Evolutionary conservation across 225 moss, liverwort and hornwort genomes (phyloP), one percentile per base, ranked within the genome.

Genomic region (Pseudisothecium myosuroides): DNA sequence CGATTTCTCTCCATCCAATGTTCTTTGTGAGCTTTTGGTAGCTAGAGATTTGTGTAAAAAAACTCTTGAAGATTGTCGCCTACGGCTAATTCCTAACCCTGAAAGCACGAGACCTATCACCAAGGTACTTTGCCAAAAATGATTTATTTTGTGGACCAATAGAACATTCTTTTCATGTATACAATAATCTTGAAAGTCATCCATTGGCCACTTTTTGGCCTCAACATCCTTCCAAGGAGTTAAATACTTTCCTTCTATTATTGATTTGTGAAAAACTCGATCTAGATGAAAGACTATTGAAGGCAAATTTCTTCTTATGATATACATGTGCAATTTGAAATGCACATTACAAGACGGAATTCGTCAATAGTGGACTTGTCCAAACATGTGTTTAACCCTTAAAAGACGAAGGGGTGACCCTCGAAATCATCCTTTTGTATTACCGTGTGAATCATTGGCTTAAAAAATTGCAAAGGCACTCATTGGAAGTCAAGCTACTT

Each of bases 71-170:
- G n/a, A 56, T 56, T n/a, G 26, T 17, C 5, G 1, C 4, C 6
- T n/a, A 41, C 0, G 1, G 9, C 4, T 29, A 60, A 12, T 80
- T 1, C 0, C 12, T 8, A 19, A 28, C 8, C 14, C 8, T 2
- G 0, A 14, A 39, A n/a, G 0, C 2, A 28, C 1, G 2, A 29
- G 13, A 19, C 19, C 55, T 7, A 26, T 26, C 1, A 56, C 1
- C 0, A 8, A 55, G 18, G 26, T 15, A 24, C 7, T 23, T 79
- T 27, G 18, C 2, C 7, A 15, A 37, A 78, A 56, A 58, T 27
- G 11, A 41, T 27, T 1, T 54, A 0, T 10, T n/a, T 56, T 26
- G 16, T 76, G 1, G 1, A 52, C 36, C 13, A 54, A 14, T 36
- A 36, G 22, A 76, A 2, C 36, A 76, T 19, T 32, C 12, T 75